Evolutionary conservation across 2,329 filamentous ascomycete genomes (phyloP), one percentile per base, ranked within the genome.

Genomic region (Colletotrichum sp.): DNA sequence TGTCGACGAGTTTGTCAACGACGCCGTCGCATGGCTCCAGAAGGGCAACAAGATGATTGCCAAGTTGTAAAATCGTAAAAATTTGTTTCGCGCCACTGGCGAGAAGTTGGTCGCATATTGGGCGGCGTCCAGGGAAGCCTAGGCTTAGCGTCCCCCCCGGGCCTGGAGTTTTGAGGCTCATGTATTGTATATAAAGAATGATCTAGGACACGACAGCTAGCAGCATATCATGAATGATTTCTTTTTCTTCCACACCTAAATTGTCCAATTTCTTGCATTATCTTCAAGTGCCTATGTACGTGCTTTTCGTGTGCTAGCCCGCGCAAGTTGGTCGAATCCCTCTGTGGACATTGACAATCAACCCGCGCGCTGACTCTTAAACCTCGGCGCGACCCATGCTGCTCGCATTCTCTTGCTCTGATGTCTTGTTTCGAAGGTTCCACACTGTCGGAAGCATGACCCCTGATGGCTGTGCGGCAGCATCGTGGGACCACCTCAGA

Each of bases 1-100:
- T 77, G 94, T 99, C 52, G 97, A 99, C 82, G 97, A 99, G 89
- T 94, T 99, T 81, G 95, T 99, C 78, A 86, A 88, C 68, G 96
- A 98, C 83, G 97, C 96, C 55, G 92, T 95, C 75, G 89, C 89
- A 77, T 91, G 90, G 85, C 84, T 98, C 80, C 89, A 93, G 83
- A 91, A 89, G 82, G 94, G 94, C 78, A 92, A 92, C 85, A 90
- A 92, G 83, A 86, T 92, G 87, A 89, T 94, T 82, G 88, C 93
- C 68, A 96, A 95, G 89, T 85, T 96, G 86, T 96, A 93, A 86
- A 80, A 39, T 22, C 65, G 66, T 71, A 71, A 71, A 77, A 72
- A 39, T 39, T 72, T 32, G n/a, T 48, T 8, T 18, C 22, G 18
- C 15, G 52, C 75, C 75, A 78, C 77, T 62, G 34, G 7, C 57